Evolutionary conservation across 495 filamentous ascomycete genomes (phyloP), one percentile per base, ranked within the genome.

Genomic region (Podospora tetraspora): DNA sequence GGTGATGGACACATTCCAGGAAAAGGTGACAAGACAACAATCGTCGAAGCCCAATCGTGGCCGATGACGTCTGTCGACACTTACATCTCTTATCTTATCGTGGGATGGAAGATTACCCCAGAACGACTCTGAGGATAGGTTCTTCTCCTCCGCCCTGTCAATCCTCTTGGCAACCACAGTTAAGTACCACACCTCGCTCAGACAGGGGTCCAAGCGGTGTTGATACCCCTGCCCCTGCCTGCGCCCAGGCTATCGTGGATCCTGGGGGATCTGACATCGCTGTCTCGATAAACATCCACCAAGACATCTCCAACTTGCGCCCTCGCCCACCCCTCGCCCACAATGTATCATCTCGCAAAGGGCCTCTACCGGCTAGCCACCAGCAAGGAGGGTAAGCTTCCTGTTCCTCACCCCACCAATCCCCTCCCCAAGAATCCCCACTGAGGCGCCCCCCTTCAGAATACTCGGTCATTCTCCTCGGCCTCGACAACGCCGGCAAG

Each of bases 401-500:
- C 70, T 29, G 21, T 16, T 61, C 59, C 13, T 8, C 21, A 22
- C 21, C 37, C 24, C 19, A 24, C 24, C 19, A 29, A 52, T 19
- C 56, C 62, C 24, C 4, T 22, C 43, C 22, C 34, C 59, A 68
- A 66, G 70, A 69, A 32, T 43, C 27, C 19, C n/a, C 37, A 25
- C 37, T 63, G 12, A 37, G 66, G 59, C 19, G 0, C 43, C 69
- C 29, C 23, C 37, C 19, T 19, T 6, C 76, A 94, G 95, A 99
- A 84, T 99, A 97, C 84, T 97, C 95, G 37, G 91, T 98, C 72
- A 90, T 99, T 68, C 91, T 99, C 62, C 91, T 98, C 71, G 95
- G 95, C 63, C 90, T 99, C 76, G 95, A 99, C 81, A 97, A 97
- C 74, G 95, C 95, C 63, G 95, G 95, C 79, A 99, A 99, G 83